Conservation (phyloP, 2,329 filamentous ascomycete genomes). For the Colletotrichum sp. region DNA sequence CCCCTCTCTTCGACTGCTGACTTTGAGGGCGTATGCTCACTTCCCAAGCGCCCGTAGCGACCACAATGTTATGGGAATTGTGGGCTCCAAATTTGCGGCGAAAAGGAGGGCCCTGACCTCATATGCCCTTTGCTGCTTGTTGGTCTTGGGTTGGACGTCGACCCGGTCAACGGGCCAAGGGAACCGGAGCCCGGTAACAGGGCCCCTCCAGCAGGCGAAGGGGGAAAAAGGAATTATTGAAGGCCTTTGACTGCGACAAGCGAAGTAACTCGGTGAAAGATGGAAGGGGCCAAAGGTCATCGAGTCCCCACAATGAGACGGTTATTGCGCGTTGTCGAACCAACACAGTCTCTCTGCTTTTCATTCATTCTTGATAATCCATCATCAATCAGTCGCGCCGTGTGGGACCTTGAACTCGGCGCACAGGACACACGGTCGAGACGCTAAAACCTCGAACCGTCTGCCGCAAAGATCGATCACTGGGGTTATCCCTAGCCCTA, state of each 20-base stretch:
- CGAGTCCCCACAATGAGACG: neutral
- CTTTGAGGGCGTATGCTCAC: neutral
- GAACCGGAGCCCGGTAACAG: constrained; percentile 7
- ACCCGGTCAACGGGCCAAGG: constrained; percentile 10
- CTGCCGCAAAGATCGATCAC: constrained; percentile 13
- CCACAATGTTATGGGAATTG: neutral
- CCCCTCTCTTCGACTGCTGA: neutral
- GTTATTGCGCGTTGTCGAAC: neutral
- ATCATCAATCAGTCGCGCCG: neutral
- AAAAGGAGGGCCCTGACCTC: neutral
- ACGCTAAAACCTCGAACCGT: constrained; percentile 12
- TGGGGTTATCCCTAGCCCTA: neutral
- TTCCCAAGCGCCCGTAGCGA: neutral
- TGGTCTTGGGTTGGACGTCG: constrained; percentile 3
- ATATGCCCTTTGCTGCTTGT: neutral
- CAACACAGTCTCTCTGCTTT: neutral
- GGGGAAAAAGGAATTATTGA: neutral
- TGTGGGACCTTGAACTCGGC: neutral
- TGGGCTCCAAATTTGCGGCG: neutral
- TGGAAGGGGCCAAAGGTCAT: neutral
- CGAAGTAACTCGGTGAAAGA: neutral
- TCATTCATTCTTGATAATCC: neutral
- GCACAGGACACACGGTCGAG: neutral
- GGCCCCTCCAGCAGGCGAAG: neutral
- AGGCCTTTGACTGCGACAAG: neutral